Conservation (phyloP, 768 basidiomycete species). For the Udeniomyces megalosporus region DNA sequence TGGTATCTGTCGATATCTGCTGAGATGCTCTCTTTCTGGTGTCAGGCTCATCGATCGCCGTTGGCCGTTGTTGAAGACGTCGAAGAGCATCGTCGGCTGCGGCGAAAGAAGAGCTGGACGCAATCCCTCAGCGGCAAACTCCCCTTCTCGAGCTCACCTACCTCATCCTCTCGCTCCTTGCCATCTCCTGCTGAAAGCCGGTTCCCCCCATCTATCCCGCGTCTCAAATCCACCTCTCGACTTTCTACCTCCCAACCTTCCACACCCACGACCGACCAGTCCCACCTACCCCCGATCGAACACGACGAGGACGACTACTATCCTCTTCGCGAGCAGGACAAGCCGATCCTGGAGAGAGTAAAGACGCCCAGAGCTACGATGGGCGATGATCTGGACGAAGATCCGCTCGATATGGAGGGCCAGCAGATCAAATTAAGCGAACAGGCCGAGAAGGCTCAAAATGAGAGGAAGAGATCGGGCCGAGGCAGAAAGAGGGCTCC, state of each 20-base stretch:
- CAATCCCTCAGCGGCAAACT: conserved; percentile 1
- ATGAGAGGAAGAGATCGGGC: conserved; percentile 18
- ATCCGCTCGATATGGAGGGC: neutral
- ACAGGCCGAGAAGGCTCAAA: neutral
- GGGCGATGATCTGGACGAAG: neutral
- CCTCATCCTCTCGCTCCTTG: neutral
- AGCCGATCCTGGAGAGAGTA: conserved; percentile 58
- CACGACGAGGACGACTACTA: conserved; percentile 39
- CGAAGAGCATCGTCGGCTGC: neutral
- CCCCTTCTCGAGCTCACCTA: neutral
- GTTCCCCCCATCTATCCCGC: neutral
- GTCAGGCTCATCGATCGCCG: conserved; percentile 60
- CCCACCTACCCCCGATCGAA: neutral
- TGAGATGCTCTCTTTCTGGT: neutral
- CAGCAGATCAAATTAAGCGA: neutral
- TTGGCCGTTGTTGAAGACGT: conserved; percentile 76
- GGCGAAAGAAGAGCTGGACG: conserved; percentile 5
- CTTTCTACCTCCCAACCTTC: neutral
- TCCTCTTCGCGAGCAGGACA: conserved; percentile 49
- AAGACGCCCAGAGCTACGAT: conserved; percentile 4
- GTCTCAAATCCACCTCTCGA: neutral
- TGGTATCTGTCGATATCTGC: neutral
- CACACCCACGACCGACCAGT: neutral
- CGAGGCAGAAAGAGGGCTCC: conserved; percentile 36
- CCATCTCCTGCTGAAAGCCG: neutral